Percentiles rank a stretch among this genome's conserved stretches.
Evolutionary conservation across 2,329 filamentous ascomycete species (phyloP).

Genomic region (Juglanconis sp.): DNA sequence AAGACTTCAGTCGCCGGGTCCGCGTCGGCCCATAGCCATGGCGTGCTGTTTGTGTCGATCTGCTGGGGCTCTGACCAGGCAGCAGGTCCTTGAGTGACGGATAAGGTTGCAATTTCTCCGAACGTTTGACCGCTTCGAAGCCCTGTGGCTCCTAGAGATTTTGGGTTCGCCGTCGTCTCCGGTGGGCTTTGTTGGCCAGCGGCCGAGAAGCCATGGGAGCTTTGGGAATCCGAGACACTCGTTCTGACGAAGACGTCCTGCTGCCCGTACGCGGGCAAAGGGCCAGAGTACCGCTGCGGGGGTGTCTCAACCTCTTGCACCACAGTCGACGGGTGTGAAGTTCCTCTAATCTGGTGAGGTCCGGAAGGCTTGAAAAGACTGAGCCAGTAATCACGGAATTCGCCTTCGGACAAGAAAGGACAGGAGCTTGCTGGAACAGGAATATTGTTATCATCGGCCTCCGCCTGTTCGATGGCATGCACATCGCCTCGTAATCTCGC

Average conservation of each 20-base stretch:
- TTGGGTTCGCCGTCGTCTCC: too few species aligned
- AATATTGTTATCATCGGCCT: slow-evolving; percentile 26
- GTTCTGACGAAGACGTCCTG: neutral
- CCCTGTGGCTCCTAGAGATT: too few species aligned
- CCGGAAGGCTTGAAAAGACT: slow-evolving; percentile 21
- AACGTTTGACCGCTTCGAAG: neutral
- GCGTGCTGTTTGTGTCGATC: neutral
- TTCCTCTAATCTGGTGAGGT: neutral
- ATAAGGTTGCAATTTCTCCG: neutral
- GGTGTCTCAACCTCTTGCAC: neutral
- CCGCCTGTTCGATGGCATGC: slow-evolving; percentile 25
- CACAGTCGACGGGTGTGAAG: neutral
- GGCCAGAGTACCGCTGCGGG: neutral
- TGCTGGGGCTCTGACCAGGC: neutral
- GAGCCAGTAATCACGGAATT: slow-evolving; percentile 31
- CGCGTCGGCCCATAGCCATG: neutral
- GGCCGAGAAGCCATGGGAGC: neutral
- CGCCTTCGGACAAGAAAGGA: slow-evolving; percentile 24
- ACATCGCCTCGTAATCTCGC: slow-evolving; percentile 29
- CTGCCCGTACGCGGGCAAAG: neutral
- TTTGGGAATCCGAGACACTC: neutral
- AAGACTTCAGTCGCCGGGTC: neutral
- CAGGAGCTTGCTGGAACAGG: slow-evolving; percentile 29
- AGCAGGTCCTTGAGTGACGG: neutral
- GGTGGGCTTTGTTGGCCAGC: too few species aligned